These are phyloP conservation scores for Violaceomyces palustris DNA, from an alignment of 1,284 basidiomycete species.

Conservation along the genomic window DNA sequence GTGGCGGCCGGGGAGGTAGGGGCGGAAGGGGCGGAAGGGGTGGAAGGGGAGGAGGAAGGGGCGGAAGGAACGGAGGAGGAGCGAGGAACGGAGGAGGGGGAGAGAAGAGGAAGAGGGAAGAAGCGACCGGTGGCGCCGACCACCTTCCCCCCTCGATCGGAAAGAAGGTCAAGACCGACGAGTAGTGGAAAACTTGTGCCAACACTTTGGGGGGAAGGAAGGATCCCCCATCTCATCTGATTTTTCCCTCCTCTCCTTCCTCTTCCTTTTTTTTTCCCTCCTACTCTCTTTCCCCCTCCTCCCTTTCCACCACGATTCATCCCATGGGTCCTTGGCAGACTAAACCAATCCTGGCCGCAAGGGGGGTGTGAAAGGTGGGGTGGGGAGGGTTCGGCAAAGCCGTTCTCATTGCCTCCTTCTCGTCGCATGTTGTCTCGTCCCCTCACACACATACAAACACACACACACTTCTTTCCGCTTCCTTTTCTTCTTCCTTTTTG, in stretches of 20 bases:
- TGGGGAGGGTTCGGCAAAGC: too few species aligned
- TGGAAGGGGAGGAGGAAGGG: constrained; percentile 36
- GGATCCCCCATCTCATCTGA: not conserved
- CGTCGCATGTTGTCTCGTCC: too few species aligned
- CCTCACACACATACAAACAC: too few species aligned
- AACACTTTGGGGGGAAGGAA: not conserved
- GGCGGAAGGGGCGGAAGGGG: constrained; percentile 45
- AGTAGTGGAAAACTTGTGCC: not conserved
- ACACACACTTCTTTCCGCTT: too few species aligned
- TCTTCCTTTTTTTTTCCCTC: too few species aligned
- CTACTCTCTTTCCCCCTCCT: too few species aligned
- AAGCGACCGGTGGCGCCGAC: constrained; percentile 8
- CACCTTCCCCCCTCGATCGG: constrained; percentile 21
- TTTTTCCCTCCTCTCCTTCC: not conserved
- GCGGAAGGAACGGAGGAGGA: constrained; percentile 26
- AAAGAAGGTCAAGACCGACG: constrained; percentile 25
- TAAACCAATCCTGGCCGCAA: too few species aligned
- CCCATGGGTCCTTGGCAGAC: too few species aligned
- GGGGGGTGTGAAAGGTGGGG: too few species aligned
- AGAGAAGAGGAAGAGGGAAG: constrained; percentile 38
- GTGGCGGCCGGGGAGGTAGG: constrained; percentile 52
- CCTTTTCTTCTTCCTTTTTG: too few species aligned
- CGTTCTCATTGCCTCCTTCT: too few species aligned
- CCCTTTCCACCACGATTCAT: too few species aligned
- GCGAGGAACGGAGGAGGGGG: constrained; percentile 17